A percentile compares a stretch with the other conserved stretches of the same genome.
Evolutionary conservation across 495 filamentous ascomycete genomes (phyloP).

Genomic region (Thermochaetoides thermophila): DNA sequence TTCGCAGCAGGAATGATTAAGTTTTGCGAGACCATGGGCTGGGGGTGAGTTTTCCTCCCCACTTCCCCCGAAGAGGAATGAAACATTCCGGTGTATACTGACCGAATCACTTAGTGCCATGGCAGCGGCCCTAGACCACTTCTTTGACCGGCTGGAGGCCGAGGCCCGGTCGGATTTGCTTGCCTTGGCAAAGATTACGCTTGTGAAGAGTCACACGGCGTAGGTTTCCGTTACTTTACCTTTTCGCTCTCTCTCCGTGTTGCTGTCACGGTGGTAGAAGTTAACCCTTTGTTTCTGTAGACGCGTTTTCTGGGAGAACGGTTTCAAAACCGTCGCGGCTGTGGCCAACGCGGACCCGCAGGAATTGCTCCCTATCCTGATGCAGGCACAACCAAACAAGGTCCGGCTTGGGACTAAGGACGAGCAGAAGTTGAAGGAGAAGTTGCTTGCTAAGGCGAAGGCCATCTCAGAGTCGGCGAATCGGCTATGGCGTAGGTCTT

Average conservation of each 20-base stretch:
- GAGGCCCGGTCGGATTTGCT: slow-evolving; percentile 62
- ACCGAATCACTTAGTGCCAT: slow-evolving; percentile 41
- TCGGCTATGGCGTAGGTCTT: slow-evolving; percentile 50
- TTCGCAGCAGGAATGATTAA: slow-evolving; percentile 66
- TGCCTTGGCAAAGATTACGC: slow-evolving; percentile 58
- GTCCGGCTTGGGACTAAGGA: slow-evolving; percentile 42
- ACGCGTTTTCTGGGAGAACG: slow-evolving; percentile 62
- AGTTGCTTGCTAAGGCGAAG: slow-evolving; percentile 51
- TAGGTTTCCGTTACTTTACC: slow-evolving; percentile 2
- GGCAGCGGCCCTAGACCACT: slow-evolving; percentile 63
- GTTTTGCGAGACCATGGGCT: slow-evolving; percentile 61
- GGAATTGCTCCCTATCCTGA: slow-evolving; percentile 53
- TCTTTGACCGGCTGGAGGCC: slow-evolving; percentile 57
- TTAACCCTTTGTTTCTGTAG: slow-evolving; percentile 4
- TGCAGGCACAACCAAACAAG: slow-evolving; percentile 56
- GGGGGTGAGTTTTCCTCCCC: slow-evolving; percentile 31
- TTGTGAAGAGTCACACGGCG: slow-evolving; percentile 65
- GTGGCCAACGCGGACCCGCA: slow-evolving; percentile 54
- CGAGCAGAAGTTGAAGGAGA: slow-evolving; percentile 46
- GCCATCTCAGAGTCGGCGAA: slow-evolving; percentile 57
- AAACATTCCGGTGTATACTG: no score
- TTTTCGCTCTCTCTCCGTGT: not conserved
- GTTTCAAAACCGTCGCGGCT: slow-evolving; percentile 49
- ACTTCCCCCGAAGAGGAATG: no score
- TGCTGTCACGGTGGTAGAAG: not conserved